phyloP scores from a whole-genome alignment of 164 flowering plant species.

The Macadamia tetraphylla region DNA sequence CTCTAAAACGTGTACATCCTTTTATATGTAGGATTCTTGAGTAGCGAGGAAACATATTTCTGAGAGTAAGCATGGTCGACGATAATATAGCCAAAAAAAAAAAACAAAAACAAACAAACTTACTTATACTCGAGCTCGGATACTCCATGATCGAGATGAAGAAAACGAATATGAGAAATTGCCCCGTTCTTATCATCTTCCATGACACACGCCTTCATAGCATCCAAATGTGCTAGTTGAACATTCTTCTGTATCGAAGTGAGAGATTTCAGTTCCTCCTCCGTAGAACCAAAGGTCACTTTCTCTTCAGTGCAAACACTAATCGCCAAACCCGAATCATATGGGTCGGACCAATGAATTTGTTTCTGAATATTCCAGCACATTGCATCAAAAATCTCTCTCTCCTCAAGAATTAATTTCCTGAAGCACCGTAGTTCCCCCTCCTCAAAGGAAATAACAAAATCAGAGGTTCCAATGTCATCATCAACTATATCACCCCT shows the following conservation, averaged over 20 bases:
- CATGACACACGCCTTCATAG: conserved; percentile 41
- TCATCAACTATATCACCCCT: conserved; percentile 24
- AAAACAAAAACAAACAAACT: conserved; percentile 5
- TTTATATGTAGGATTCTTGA: not conserved
- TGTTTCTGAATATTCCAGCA: conserved; percentile 65
- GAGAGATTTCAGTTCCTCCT: conserved; percentile 38
- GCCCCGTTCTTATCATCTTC: conserved; percentile 47
- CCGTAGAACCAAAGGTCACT: conserved; percentile 9
- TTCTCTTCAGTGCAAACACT: conserved; percentile 26
- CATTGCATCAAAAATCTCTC: conserved; percentile 66
- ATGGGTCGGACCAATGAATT: conserved; percentile 31
- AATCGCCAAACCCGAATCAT: conserved; percentile 52
- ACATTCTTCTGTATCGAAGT: conserved; percentile 44
- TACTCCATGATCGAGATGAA: conserved; percentile 61
- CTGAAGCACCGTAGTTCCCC: conserved; percentile 48
- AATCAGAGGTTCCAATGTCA: conserved; percentile 4
- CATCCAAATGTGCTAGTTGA: conserved; percentile 75
- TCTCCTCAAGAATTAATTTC: conserved; percentile 43
- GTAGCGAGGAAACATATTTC: not conserved
- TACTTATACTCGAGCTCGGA: conserved; percentile 74
- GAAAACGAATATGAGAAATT: conserved; percentile 53
- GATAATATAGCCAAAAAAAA: no score
- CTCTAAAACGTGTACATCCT: no score
- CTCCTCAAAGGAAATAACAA: conserved; percentile 31
- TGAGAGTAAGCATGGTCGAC: no score